Base-by-base conservation (phyloP, 2,329 filamentous ascomycete genomes). In the Paraconiothyrium brasiliense region DNA sequence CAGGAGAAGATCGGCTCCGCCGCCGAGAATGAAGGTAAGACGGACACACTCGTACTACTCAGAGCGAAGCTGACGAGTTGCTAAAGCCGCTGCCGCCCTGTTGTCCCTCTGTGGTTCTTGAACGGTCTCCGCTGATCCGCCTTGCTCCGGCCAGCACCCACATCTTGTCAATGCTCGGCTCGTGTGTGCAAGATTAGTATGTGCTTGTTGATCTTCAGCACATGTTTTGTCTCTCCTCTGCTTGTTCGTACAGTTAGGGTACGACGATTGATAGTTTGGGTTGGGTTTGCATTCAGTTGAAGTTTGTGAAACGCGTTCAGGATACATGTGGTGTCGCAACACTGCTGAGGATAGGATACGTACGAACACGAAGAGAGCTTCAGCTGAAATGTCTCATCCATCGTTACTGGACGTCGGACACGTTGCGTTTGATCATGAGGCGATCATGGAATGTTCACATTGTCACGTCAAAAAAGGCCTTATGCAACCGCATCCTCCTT, bases 21-120 rank as follows among this genome's bases (percentile, higher is more conserved):
- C 24, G 46, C 46, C 16, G 46, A 48, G 46, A 9, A 30, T 14
- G 46, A 48, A 48, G 46, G 46, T 48, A 30, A 48, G 11, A 48
- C 6, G 14, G 30, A 16, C 46, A 3, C 13, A 30, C 27, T 30
- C 16, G 5, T 30, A 30, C 22, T 32, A n/a, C 7, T 8, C 1
- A n/a, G 24, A 48, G 11, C 13, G 4, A n/a, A 30, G 24, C 46
- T 48, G 24, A 48, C 30, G 27, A 30, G 13, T 32, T 16, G 10
- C 4, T 7, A 32, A 30, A 48, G 46, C 46, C 6, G 46, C 46
- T 4, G 30, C 24, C 10, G 9, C 46, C 24, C 24, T 48, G 4
- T 24, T 48, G 6, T 32, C 24, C 13, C 46, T 48, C 24, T 16
- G 13, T 14, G 11, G 20, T 11, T 30, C 24, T 10, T 48, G 6